Evolutionary conservation across 805 yeast genomes (phyloP).

Genomic region (Hanseniaspora lindneri): DNA sequence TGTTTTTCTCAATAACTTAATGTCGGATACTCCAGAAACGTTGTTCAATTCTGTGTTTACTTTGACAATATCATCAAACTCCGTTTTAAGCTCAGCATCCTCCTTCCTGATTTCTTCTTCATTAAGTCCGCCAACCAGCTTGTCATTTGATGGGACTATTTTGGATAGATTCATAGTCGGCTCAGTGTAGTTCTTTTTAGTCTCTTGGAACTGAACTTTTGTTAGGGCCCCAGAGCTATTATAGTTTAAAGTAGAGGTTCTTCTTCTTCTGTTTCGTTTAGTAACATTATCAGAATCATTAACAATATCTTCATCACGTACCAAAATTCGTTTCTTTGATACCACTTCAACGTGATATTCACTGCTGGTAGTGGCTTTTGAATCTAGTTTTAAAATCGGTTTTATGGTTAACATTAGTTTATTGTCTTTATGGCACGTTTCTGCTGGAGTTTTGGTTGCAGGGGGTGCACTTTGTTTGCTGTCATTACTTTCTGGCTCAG

Average conservation of each 20-base stretch:
- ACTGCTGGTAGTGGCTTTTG: background rate
- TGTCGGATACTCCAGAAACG: background rate
- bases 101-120: background rate
- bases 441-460: too few species aligned
- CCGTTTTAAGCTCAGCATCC: background rate
- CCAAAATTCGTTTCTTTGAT: too few species aligned
- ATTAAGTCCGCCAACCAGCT: background rate
- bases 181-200: background rate
- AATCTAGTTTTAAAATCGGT: background rate
- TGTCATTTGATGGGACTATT: background rate
- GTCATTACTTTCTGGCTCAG: background rate
- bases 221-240: background rate
- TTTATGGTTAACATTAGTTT: too few species aligned
- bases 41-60: background rate
- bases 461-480: background rate
- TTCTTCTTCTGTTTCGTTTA: background rate
- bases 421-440: too few species aligned
- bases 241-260: background rate
- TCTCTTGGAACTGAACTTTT: background rate
- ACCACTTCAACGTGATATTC: background rate
- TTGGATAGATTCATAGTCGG: background rate
- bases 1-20: slow-evolving; percentile 2
- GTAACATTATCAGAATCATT: too few species aligned
- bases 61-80: background rate
- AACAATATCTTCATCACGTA: too few species aligned